Conservation (phyloP, 805 yeast species). For the Metschnikowia drakensbergensis region DNA sequence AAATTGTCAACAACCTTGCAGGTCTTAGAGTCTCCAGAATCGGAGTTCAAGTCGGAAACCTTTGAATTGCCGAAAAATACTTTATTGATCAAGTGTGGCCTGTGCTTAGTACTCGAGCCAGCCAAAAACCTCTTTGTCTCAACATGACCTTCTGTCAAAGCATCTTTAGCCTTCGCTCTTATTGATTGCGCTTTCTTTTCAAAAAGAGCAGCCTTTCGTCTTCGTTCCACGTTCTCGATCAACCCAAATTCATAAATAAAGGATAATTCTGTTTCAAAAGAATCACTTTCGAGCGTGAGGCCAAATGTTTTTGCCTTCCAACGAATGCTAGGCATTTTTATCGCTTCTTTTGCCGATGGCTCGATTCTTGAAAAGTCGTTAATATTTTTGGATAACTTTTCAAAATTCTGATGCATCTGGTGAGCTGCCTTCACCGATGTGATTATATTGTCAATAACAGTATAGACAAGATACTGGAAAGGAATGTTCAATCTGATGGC, state of each 20-base stretch:
- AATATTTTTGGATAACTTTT: slow-evolving; percentile 21
- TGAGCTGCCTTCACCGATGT: slow-evolving; percentile 62
- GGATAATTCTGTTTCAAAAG: slow-evolving; percentile 74
- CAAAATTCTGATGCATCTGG: slow-evolving; percentile 54
- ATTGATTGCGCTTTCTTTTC: slow-evolving; percentile 27
- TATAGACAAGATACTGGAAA: slow-evolving; percentile 67
- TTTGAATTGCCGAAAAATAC: slow-evolving; percentile 6
- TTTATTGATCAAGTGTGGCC: slow-evolving; percentile 5
- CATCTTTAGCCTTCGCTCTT: slow-evolving; percentile 8
- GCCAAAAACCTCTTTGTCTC: slow-evolving; percentile 6
- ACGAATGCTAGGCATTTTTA: slow-evolving; percentile 53
- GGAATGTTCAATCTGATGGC: slow-evolving; percentile 60
- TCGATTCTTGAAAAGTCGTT: slow-evolving; percentile 32
- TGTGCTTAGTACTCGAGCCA: not conserved
- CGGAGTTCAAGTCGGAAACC: not conserved
- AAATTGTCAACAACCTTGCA: not conserved
- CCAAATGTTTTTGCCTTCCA: slow-evolving; percentile 54
- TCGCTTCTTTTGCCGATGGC: slow-evolving; percentile 36
- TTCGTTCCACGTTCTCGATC: slow-evolving; percentile 59
- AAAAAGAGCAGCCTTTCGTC: slow-evolving; percentile 44
- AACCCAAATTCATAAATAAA: slow-evolving; percentile 62
- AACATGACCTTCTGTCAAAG: slow-evolving; percentile 7
- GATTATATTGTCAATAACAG: slow-evolving; percentile 74
- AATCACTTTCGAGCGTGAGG: slow-evolving; percentile 79
- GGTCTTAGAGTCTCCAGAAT: not conserved